These are phyloP conservation scores for Xylaria sp. DNA, from an alignment of 2,329 filamentous ascomycete species.

Conservation along the genomic window DNA sequence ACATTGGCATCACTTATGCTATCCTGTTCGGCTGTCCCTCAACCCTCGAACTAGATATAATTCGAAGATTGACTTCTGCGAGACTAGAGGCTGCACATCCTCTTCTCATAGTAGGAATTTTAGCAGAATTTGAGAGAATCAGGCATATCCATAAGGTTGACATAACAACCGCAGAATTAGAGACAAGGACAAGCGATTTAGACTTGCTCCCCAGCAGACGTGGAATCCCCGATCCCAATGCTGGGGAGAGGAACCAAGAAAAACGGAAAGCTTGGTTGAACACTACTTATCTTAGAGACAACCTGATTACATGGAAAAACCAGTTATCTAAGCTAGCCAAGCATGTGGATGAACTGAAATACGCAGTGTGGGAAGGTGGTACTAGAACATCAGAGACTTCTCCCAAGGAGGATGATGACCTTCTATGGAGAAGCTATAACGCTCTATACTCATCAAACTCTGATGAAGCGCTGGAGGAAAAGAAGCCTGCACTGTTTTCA, in stretches of 20 bases:
- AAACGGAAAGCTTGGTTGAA: constrained; percentile 32
- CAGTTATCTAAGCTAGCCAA: constrained; percentile 29
- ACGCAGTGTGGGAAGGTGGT: background rate
- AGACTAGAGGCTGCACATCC: constrained; percentile 27
- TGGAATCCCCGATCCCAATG: no score
- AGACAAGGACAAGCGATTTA: constrained; percentile 28
- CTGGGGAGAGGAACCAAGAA: constrained; percentile 9
- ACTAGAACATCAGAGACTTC: background rate
- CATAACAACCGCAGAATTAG: no score
- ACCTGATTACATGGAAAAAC: constrained; percentile 30
- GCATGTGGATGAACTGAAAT: constrained; percentile 17
- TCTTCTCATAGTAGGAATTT: constrained; percentile 34
- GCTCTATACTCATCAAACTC: no score
- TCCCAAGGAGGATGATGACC: background rate
- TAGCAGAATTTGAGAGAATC: constrained; percentile 36
- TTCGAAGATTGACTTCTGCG: constrained; percentile 12
- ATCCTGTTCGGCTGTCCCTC: constrained; percentile 30
- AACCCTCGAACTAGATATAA: constrained; percentile 19
- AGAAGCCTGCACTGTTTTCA: no score
- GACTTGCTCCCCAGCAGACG: constrained; percentile 21
- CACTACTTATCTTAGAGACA: constrained; percentile 30
- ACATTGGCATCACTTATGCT: constrained; percentile 24
- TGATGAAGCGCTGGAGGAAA: no score
- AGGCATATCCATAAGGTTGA: constrained; percentile 31
- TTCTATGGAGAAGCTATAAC: no score